Conservation (phyloP, 2,329 filamentous ascomycete genomes). For the Pseudopithomyces chartarum region DNA sequence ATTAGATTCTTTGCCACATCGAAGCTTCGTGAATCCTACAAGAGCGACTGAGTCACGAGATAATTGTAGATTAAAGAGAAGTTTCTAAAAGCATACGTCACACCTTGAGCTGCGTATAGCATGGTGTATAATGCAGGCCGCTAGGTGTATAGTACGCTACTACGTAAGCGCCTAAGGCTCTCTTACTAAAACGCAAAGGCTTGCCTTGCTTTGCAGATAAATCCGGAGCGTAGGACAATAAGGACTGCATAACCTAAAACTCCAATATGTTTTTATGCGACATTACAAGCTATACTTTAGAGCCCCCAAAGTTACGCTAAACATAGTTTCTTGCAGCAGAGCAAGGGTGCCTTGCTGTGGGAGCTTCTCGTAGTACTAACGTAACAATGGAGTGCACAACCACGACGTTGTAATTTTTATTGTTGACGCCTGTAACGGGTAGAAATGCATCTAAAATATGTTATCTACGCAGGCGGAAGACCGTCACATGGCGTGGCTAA, state of each 20-base stretch:
- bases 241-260: neutral
- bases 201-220: neutral
- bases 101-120: neutral
- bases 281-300: too few relatives aligned
- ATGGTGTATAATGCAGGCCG: neutral
- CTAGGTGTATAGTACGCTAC: neutral
- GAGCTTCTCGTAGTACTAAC: neutral
- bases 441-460: neutral
- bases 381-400: neutral
- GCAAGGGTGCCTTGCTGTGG: neutral
- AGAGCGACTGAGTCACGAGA: neutral
- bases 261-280: neutral
- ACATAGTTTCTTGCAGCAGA: neutral
- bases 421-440: neutral
- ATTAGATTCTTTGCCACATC: constrained; percentile 1
- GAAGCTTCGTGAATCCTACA: neutral
- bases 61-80: neutral
- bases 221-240: neutral
- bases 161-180: neutral
- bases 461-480: neutral
- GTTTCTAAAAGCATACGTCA: neutral
- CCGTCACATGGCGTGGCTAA: too few relatives aligned
- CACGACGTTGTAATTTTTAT: neutral
- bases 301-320: too few relatives aligned
- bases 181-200: neutral